Base-by-base conservation (phyloP, 2,329 filamentous ascomycete genomes). In the Pseudovirgaria hyperparasitica region DNA sequence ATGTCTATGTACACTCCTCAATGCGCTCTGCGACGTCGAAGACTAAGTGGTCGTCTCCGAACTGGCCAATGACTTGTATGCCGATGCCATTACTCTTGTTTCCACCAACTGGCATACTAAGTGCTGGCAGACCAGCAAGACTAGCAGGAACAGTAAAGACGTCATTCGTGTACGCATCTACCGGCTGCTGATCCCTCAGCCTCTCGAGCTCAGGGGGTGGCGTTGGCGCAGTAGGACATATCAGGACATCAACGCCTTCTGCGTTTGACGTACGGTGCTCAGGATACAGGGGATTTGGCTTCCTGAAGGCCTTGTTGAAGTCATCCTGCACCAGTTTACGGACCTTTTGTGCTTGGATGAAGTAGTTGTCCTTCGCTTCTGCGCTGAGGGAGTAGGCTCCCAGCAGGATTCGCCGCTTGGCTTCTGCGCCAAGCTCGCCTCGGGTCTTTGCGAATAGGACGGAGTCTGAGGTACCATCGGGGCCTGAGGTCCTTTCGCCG, bases 131-230 rank as follows among this genome's bases (percentile, higher is more conserved):
- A 0, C 90, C 90, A 1, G 87, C 90, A 38, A 98, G 60, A 55
- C 85, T 94, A 2, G 87, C 85, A 2, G 90, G 90, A 2, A 98
- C 87, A 0, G 90, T 96, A 43, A 96, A 87, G 2, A 96, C 78
- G 55, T 98, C 90, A 45, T 90, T 93, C 63, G 81, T 80, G 47
- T 94, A 96, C 2, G 70, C 70, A 41, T 87, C 74, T n/a, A 92
- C 57, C 0, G 67, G 55, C 10, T 57, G 52, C 50, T 72, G 62
- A 7, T 52, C 43, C 33, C 58, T 41, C 18, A 90, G 48, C 5
- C 75, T 65, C 4, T 64, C 58, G 5, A 90, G 48, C 5, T 53
- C 61, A 0, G 84, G 85, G 6, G 86, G 72, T 10, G 72, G 61
- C 0, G 76, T 81, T 2, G 86, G 85, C 6, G 86, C 78, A 1